phyloP scores from a whole-genome alignment of 371 early-diverging fungal species.

The Syncephalastrum sp. region DNA sequence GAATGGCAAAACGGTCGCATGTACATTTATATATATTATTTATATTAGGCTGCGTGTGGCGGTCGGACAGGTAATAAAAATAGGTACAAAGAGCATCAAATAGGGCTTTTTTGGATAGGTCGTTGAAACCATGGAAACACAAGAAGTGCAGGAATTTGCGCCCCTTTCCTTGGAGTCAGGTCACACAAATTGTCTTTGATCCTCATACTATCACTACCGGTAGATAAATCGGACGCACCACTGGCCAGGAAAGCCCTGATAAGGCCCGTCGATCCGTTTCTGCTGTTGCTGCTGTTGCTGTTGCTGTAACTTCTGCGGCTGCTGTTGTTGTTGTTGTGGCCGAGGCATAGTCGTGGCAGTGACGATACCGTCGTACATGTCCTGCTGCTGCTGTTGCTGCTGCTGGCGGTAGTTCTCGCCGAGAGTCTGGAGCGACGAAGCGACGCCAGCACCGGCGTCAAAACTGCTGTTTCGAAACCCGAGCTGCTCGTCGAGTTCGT shows the following conservation, averaged over 20 bases:
- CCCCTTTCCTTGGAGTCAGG: neutral
- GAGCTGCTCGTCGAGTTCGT: slow-evolving; percentile 55
- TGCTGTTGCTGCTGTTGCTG: neutral
- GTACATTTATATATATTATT: neutral
- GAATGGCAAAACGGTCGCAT: too few relatives aligned
- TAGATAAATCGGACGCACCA: slow-evolving; percentile 20
- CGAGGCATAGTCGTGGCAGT: neutral
- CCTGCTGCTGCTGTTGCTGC: neutral
- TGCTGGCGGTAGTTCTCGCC: neutral
- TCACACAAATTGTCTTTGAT: neutral
- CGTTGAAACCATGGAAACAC: slow-evolving; percentile 3
- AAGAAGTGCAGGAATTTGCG: slow-evolving; percentile 3
- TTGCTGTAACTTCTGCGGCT: too few relatives aligned
- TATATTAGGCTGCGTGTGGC: too few relatives aligned
- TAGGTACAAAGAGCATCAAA: too few relatives aligned
- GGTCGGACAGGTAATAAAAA: too few relatives aligned
- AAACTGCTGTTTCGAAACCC: slow-evolving; percentile 16
- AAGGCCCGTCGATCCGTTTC: neutral
- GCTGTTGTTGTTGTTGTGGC: too few relatives aligned
- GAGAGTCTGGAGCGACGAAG: neutral
- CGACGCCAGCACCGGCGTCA: slow-evolving; percentile 1
- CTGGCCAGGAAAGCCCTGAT: slow-evolving; percentile 2
- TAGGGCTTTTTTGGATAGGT: too few relatives aligned
- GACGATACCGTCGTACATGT: neutral
- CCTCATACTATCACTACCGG: slow-evolving; percentile 6